Conservation (phyloP, 371 early-diverging fungal genomes). For the Dichotomocladium elegans region DNA sequence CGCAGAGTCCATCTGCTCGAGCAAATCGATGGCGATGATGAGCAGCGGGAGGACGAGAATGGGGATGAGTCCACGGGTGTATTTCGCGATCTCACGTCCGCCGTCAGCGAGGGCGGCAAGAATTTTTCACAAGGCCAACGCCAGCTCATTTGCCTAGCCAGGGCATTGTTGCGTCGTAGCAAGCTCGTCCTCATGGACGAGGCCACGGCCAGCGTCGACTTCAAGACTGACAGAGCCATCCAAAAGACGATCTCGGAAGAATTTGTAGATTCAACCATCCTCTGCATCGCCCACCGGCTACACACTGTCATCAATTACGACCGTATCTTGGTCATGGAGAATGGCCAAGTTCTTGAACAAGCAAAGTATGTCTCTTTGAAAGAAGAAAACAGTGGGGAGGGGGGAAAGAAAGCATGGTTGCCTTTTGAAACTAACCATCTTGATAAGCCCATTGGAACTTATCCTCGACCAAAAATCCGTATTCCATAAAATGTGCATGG, state of each 20-base stretch:
- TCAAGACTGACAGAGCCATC: constrained; percentile 50
- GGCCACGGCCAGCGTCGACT: constrained; percentile 79
- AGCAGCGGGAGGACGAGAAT: constrained; percentile 13
- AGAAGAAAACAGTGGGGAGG: too few relatives aligned
- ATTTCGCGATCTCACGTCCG: constrained; percentile 24
- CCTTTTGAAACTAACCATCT: too few relatives aligned
- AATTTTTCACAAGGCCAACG: constrained; percentile 82
- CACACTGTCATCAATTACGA: constrained; percentile 54
- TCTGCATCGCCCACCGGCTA: constrained; percentile 71
- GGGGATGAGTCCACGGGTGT: constrained; percentile 41
- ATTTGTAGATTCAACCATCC: constrained; percentile 56
- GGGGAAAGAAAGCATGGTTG: too few relatives aligned
- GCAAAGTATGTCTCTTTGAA: too few relatives aligned
- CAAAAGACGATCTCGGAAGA: constrained; percentile 58
- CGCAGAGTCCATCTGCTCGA: constrained; percentile 49
- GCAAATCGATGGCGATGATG: constrained; percentile 10
- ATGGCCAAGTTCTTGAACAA: constrained; percentile 35
- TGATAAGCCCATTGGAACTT: background rate
- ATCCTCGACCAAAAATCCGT: background rate
- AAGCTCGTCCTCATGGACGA: constrained; percentile 56
- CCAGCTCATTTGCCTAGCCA: constrained; percentile 79
- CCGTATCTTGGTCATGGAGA: constrained; percentile 39
- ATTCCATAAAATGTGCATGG: background rate
- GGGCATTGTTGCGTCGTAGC: constrained; percentile 63
- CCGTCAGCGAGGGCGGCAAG: constrained; percentile 64